Percentiles rank a stretch among this genome's conserved stretches.
Conservation (phyloP, 371 early-diverging fungal species). For the Actinomortierella ambigua region DNA sequence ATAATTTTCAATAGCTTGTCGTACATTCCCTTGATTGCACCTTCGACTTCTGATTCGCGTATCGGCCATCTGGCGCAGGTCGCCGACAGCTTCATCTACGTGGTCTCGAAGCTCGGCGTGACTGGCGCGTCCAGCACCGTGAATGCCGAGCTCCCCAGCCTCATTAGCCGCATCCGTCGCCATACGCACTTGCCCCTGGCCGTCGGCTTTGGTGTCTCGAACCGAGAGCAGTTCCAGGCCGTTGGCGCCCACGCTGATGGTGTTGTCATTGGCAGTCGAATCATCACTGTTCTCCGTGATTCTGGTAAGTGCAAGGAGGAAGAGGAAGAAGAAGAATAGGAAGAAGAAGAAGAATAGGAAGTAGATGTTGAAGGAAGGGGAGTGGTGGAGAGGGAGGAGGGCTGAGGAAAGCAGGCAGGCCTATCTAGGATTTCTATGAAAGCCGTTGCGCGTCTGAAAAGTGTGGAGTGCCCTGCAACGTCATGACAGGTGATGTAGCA, state of each 20-base stretch:
- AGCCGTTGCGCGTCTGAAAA: no score
- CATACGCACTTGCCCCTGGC: conserved; percentile 84
- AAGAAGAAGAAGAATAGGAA: no score
- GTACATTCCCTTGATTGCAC: conserved; percentile 95
- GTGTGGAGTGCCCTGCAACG: no score
- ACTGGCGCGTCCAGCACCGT: conserved; percentile 81
- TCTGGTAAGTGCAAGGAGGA: conserved; percentile 55
- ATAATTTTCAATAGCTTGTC: conserved; percentile 57
- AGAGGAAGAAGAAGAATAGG: no score
- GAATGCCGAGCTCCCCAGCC: conserved; percentile 68
- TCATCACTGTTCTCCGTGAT: conserved; percentile 79
- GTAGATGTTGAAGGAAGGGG: no score
- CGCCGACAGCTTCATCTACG: conserved; percentile 94
- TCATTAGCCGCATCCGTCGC: conserved; percentile 80
- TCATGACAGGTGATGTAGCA: no score
- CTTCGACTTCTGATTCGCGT: conserved; percentile 86
- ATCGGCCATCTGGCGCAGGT: conserved; percentile 78
- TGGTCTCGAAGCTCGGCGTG: conserved; percentile 92
- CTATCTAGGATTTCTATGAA: no score
- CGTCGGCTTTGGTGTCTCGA: conserved; percentile 97
- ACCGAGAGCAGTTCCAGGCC: conserved; percentile 81
- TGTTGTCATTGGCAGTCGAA: conserved; percentile 93
- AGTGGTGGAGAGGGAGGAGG: no score
- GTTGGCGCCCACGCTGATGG: conserved; percentile 92
- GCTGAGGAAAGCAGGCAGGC: no score